Percentiles rank a stretch among this genome's conserved stretches.
Evolutionary conservation across 306 rosid species (phyloP).

Genomic region (Quercus robur): DNA sequence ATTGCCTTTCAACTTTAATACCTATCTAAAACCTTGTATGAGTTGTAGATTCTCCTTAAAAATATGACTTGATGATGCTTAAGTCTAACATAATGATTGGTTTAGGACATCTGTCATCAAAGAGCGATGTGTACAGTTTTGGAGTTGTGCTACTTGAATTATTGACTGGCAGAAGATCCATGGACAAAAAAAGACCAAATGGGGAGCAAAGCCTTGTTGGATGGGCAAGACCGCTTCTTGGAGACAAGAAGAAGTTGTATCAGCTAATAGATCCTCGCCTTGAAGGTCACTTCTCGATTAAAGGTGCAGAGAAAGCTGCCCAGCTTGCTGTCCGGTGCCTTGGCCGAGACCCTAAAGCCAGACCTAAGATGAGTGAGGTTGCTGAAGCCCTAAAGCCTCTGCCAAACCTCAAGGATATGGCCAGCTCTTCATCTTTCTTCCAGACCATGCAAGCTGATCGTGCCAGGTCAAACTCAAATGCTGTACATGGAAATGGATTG

Average conservation of each 20-base stretch:
- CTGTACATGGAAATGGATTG: conserved; percentile 51
- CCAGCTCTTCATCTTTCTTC: conserved; percentile 70
- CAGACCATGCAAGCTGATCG: conserved; percentile 67
- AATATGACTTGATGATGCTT: conserved; percentile 12
- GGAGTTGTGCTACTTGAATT: conserved; percentile 95
- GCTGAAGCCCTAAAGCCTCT: conserved; percentile 70
- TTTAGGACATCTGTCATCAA: conserved; percentile 86
- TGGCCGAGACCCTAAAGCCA: conserved; percentile 81
- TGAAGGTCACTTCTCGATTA: conserved; percentile 90
- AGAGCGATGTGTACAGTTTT: conserved; percentile 93
- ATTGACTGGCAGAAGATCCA: conserved; percentile 87
- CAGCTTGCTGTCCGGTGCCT: conserved; percentile 82
- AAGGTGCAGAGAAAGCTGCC: conserved; percentile 77
- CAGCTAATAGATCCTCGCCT: conserved; percentile 83
- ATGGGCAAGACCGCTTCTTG: conserved; percentile 84
- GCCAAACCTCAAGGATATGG: conserved; percentile 88
- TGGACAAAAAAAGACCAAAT: conserved; percentile 87
- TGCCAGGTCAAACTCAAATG: conserved; percentile 53
- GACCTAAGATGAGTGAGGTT: conserved; percentile 86
- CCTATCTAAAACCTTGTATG: not conserved
- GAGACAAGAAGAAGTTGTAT: conserved; percentile 69
- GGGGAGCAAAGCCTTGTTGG: conserved; percentile 94
- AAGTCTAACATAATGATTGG: conserved; percentile 6
- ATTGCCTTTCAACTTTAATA: not conserved
- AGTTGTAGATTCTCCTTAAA: not conserved